Evolutionary conservation across 345 rosid species (phyloP).

Genomic region (Xanthoceras sorbifolium): DNA sequence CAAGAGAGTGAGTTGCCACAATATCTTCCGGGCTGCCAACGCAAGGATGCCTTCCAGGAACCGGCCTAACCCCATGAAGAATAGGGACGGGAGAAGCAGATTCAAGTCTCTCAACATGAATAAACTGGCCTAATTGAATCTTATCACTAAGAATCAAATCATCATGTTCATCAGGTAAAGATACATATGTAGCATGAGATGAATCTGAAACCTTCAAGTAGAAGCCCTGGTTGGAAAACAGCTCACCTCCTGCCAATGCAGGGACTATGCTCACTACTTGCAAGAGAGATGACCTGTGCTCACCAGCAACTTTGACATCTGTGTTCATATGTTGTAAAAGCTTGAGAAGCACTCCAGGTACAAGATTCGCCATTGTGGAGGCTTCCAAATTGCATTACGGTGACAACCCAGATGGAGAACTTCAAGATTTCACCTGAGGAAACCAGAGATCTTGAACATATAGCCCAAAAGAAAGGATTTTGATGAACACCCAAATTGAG

Average conservation of each 20-base stretch:
- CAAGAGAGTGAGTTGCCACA: slow-evolving; percentile 75
- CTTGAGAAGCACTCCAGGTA: slow-evolving; percentile 94
- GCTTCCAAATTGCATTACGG: slow-evolving; percentile 51
- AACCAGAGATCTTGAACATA: slow-evolving; percentile 10
- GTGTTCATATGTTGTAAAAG: slow-evolving; percentile 95
- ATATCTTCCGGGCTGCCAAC: slow-evolving; percentile 97
- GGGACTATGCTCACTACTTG: slow-evolving; percentile 97
- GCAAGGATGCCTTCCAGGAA: slow-evolving; percentile 96
- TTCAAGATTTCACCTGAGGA: neutral
- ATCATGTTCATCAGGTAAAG: slow-evolving; percentile 93
- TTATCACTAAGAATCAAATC: slow-evolving; percentile 94
- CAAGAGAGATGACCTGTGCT: slow-evolving; percentile 86
- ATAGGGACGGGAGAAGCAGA: slow-evolving; percentile 93
- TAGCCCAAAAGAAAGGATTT: slow-evolving; percentile 14
- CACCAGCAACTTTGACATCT: slow-evolving; percentile 95
- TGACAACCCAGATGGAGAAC: slow-evolving; percentile 23
- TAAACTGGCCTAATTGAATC: slow-evolving; percentile 94
- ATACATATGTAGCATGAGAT: slow-evolving; percentile 92
- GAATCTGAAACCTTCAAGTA: slow-evolving; percentile 98
- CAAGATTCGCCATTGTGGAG: slow-evolving; percentile 82
- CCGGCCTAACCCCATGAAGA: slow-evolving; percentile 87
- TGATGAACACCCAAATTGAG: slow-evolving; percentile 22
- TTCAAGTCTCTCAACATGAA: slow-evolving; percentile 91
- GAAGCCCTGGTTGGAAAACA: slow-evolving; percentile 87
- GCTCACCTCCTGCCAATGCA: slow-evolving; percentile 95